Evolutionary conservation across 495 filamentous ascomycete genomes (phyloP).

Genomic region (Daldinia childiae): DNA sequence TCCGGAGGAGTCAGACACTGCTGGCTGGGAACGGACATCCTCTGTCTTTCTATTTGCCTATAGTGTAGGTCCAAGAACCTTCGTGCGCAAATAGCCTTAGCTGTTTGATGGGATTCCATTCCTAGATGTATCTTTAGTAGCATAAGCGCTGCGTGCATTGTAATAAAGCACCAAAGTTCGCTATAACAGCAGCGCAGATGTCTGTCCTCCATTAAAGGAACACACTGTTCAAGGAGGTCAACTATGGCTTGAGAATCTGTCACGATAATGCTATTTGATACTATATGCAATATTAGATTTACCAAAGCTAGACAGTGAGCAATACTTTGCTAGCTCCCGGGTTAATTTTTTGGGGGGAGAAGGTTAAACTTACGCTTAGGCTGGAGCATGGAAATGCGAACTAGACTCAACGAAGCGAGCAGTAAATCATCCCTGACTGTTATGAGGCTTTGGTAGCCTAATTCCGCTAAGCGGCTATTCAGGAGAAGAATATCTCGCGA

Average conservation of each 20-base stretch:
- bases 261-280: slow-evolving; percentile 55
- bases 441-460: slow-evolving; percentile 53
- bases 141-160: slow-evolving; percentile 55
- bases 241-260: slow-evolving; percentile 56
- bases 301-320: neutral
- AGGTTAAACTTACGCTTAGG: slow-evolving; percentile 41
- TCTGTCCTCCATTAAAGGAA: slow-evolving; percentile 57
- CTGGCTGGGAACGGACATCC: slow-evolving; percentile 2
- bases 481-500: slow-evolving; percentile 57
- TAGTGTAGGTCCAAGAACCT: slow-evolving; percentile 53
- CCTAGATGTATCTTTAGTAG: slow-evolving; percentile 55
- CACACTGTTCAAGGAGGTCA: slow-evolving; percentile 54
- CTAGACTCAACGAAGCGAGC: slow-evolving; percentile 54
- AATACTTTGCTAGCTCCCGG: neutral
- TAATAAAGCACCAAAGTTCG: slow-evolving; percentile 58
- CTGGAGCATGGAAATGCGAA: slow-evolving; percentile 56
- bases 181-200: slow-evolving; percentile 56
- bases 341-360: neutral
- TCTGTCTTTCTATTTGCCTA: slow-evolving; percentile 37
- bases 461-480: slow-evolving; percentile 52
- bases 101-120: slow-evolving; percentile 51
- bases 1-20: neutral
- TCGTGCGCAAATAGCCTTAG: slow-evolving; percentile 52
- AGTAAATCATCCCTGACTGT: slow-evolving; percentile 54
- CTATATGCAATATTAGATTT: slow-evolving; percentile 21